phyloP scores from a whole-genome alignment of 129 eudicot genomes.

The Scalesia atractyloides region DNA sequence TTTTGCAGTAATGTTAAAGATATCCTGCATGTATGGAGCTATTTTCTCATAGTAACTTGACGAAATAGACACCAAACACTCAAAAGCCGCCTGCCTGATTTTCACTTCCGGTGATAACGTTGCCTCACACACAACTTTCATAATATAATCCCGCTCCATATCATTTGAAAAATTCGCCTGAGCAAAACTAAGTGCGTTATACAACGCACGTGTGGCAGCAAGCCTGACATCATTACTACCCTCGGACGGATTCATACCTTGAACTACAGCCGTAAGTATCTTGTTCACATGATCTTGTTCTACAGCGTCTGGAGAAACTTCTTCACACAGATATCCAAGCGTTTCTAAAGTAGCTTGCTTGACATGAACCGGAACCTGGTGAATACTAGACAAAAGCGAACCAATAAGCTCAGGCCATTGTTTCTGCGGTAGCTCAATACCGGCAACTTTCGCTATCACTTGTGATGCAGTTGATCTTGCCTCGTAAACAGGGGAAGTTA shows the following conservation, averaged over 20 bases:
- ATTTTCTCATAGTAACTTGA: constrained; percentile 82
- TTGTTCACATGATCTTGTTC: constrained; percentile 94
- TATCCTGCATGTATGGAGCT: constrained; percentile 86
- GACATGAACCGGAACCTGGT: constrained; percentile 87
- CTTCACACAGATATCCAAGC: constrained; percentile 91
- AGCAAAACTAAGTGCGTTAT: constrained; percentile 83
- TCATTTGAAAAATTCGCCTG: constrained; percentile 88
- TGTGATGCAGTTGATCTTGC: constrained; percentile 92
- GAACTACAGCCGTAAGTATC: constrained; percentile 89
- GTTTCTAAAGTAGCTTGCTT: constrained; percentile 91
- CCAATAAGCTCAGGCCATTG: constrained; percentile 91
- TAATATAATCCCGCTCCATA: constrained; percentile 92
- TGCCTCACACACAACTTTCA: constrained; percentile 97
- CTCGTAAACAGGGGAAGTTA: constrained; percentile 66
- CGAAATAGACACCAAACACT: constrained; percentile 84
- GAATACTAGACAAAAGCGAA: constrained; percentile 69
- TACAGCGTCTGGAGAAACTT: constrained; percentile 84
- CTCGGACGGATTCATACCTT: constrained; percentile 83
- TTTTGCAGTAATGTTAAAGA: constrained; percentile 81
- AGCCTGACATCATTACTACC: constrained; percentile 73
- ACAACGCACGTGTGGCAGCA: constrained; percentile 83
- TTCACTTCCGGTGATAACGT: constrained; percentile 79
- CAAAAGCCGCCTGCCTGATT: constrained; percentile 91
- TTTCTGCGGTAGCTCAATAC: constrained; percentile 87
- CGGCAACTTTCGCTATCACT: constrained; percentile 86